Evolutionary conservation across 2,329 filamentous ascomycete genomes (phyloP).

Genomic region (Ophiostoma montium): DNA sequence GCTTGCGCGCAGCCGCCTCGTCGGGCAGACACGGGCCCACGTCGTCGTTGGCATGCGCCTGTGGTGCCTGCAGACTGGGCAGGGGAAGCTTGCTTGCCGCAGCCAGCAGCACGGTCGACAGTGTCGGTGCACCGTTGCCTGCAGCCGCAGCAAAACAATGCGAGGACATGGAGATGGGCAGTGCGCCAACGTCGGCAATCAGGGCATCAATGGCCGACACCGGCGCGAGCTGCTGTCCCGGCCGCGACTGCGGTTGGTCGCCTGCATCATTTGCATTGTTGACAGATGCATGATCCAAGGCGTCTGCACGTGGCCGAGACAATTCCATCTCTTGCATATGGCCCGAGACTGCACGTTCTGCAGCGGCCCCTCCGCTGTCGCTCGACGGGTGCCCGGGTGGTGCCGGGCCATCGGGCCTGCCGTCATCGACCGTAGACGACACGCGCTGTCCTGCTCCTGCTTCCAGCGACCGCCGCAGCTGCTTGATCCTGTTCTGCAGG

Average conservation of each 20-base stretch:
- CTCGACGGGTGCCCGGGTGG: no score
- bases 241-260: no score
- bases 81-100: background rate
- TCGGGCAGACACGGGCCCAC: constrained; percentile 9
- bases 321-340: no score
- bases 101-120: background rate
- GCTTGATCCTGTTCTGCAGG: constrained; percentile 12
- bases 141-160: background rate
- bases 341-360: no score
- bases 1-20: constrained; percentile 11
- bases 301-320: no score
- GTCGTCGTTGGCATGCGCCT: background rate
- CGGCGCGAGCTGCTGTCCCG: background rate
- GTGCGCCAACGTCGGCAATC: constrained; percentile 16
- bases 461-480: constrained; percentile 1
- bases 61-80: background rate
- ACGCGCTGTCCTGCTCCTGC: background rate
- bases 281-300: no score
- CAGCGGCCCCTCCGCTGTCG: no score
- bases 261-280: no score
- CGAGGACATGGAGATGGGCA: constrained; percentile 13
- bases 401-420: background rate
- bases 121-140: background rate
- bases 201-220: constrained; percentile 13
- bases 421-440: no score